Evolutionary conservation across 495 filamentous ascomycete species (phyloP).

Genomic region (Acidiella bohemica): DNA sequence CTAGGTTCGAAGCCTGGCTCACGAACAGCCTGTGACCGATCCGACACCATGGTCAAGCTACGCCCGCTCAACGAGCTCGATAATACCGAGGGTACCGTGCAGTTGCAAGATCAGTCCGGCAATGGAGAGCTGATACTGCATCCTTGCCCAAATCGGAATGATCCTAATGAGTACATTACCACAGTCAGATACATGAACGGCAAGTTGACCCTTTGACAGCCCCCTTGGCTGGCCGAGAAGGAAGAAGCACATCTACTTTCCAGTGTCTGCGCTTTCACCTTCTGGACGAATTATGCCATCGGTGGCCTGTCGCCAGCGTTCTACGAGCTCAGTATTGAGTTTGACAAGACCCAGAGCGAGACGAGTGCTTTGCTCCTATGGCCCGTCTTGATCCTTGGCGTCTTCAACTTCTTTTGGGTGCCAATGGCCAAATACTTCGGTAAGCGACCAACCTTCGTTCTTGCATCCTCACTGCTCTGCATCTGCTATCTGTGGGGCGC

Average conservation of each 20-base stretch:
- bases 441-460: conserved; percentile 27
- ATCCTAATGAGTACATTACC: conserved; percentile 20
- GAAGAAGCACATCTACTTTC: conserved; percentile 28
- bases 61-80: conserved; percentile 25
- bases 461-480: conserved; percentile 22
- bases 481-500: conserved; percentile 26
- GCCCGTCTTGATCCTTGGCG: conserved; percentile 25
- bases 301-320: conserved; percentile 28
- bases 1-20: conserved; percentile 13
- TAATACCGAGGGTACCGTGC: conserved; percentile 26
- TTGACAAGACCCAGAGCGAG: conserved; percentile 23
- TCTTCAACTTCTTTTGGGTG: conserved; percentile 30
- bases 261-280: conserved; percentile 24
- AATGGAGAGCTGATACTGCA: conserved; percentile 8
- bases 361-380: conserved; percentile 23
- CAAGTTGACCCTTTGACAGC: conserved; percentile 11
- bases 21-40: conserved; percentile 2
- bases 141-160: conserved; percentile 12
- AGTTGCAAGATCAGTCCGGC: conserved; percentile 15
- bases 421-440: conserved; percentile 28
- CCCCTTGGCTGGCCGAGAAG: conserved; percentile 26
- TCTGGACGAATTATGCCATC: conserved; percentile 27
- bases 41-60: conserved; percentile 12
- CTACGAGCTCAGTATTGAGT: conserved; percentile 22
- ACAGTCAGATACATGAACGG: neutral